Evolutionary conservation across 1,284 basidiomycete species (phyloP).

Genomic region (Leccinum huronense): DNA sequence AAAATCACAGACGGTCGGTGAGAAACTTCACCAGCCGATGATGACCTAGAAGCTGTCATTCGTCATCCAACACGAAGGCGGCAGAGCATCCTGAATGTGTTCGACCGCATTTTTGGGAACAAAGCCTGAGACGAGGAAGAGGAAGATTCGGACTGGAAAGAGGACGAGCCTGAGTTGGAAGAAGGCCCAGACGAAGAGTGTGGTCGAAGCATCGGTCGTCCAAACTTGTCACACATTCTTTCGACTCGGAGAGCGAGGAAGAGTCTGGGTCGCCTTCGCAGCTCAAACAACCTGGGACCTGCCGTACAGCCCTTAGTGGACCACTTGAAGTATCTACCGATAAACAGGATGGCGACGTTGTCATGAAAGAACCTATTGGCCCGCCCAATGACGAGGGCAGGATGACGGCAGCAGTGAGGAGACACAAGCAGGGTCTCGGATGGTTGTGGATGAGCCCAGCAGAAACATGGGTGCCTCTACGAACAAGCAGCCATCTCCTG

Average conservation of each 20-base stretch:
- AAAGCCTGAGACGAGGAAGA: slow-evolving; percentile 13
- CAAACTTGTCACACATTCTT: slow-evolving; percentile 15
- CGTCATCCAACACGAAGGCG: slow-evolving; percentile 42
- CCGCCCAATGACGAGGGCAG: slow-evolving; percentile 1
- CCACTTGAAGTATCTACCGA: not conserved
- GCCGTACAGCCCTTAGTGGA: not conserved
- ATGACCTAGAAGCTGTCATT: slow-evolving; percentile 48
- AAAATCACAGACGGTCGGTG: slow-evolving; percentile 7
- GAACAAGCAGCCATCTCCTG: not conserved
- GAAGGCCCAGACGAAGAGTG: slow-evolving; percentile 29
- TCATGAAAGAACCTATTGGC: slow-evolving; percentile 10
- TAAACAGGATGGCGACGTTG: slow-evolving; percentile 3
- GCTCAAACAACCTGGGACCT: not conserved
- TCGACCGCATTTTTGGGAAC: slow-evolving; percentile 19
- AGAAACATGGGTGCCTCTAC: slow-evolving; percentile 2
- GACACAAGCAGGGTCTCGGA: slow-evolving; percentile 23
- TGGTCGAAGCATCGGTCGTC: slow-evolving; percentile 11
- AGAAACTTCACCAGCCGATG: slow-evolving; percentile 25
- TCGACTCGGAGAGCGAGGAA: slow-evolving; percentile 26
- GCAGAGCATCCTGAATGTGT: slow-evolving; percentile 18
- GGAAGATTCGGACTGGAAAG: slow-evolving; percentile 27
- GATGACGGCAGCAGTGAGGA: slow-evolving; percentile 19
- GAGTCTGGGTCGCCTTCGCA: slow-evolving; percentile 18
- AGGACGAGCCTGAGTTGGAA: slow-evolving; percentile 34
- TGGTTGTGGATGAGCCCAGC: slow-evolving; percentile 18